Conservation (phyloP, 257 asterid genomes). For the Jaltomata sinuosa region DNA sequence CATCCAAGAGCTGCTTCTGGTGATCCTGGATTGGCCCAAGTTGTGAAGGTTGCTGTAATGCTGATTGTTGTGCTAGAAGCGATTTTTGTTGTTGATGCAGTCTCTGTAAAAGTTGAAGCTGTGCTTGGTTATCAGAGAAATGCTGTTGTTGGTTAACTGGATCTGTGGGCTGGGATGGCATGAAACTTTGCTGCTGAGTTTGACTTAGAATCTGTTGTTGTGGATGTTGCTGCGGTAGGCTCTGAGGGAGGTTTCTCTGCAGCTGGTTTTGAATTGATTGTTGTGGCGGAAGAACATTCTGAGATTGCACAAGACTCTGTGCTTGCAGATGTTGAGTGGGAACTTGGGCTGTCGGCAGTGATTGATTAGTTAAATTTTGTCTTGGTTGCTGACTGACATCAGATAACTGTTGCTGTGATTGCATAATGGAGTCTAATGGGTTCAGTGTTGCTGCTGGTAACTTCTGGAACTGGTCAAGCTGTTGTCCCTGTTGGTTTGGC, state of each 20-base stretch:
- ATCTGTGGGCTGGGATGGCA: constrained; percentile 33
- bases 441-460: constrained; percentile 41
- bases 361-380: constrained; percentile 34
- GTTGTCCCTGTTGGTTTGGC: constrained; percentile 27
- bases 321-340: constrained; percentile 44
- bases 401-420: constrained; percentile 49
- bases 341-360: constrained; percentile 40
- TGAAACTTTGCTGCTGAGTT: constrained; percentile 42
- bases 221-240: constrained; percentile 13
- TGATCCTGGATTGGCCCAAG: constrained; percentile 30
- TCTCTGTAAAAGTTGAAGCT: constrained; percentile 62
- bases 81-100: constrained; percentile 53
- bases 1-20: constrained; percentile 56
- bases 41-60: constrained; percentile 39
- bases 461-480: constrained; percentile 62
- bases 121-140: constrained; percentile 50
- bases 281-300: constrained; percentile 41
- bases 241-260: constrained; percentile 50
- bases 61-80: constrained; percentile 45
- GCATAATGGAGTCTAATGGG: constrained; percentile 45
- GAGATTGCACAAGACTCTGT: constrained; percentile 35
- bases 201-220: constrained; percentile 41
- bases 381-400: constrained; percentile 43
- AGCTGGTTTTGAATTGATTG: constrained; percentile 50
- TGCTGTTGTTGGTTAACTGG: constrained; percentile 36